Evolutionary conservation across 1,284 basidiomycete species (phyloP).

Genomic region (Malassezia japonica): DNA sequence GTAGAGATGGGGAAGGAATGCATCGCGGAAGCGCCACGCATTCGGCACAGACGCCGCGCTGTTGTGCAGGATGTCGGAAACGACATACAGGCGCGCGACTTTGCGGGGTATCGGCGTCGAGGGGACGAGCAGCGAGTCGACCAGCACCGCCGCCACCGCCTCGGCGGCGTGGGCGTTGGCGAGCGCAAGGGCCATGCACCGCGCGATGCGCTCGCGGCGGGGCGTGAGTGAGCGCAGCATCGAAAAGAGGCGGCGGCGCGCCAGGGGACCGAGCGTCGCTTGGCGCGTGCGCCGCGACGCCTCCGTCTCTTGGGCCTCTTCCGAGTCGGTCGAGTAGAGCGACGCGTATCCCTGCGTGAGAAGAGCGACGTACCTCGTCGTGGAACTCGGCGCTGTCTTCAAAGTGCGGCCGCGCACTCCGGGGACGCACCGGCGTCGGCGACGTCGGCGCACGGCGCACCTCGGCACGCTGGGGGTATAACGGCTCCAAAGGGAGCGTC

Average conservation of each 20-base stretch:
- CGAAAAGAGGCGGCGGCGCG: slow-evolving; percentile 70
- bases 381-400: not conserved
- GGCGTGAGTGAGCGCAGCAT: slow-evolving; percentile 80
- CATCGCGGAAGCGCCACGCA: slow-evolving; percentile 51
- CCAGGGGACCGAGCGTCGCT: slow-evolving; percentile 59
- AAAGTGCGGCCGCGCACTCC: not conserved
- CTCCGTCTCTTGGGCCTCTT: slow-evolving; percentile 82
- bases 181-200: slow-evolving; percentile 88
- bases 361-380: slow-evolving; percentile 2
- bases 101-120: slow-evolving; percentile 88
- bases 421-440: not conserved
- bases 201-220: slow-evolving; percentile 76
- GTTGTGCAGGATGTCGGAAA: slow-evolving; percentile 96
- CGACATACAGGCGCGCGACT: slow-evolving; percentile 81
- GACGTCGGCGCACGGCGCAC: not conserved
- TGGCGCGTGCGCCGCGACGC: slow-evolving; percentile 52
- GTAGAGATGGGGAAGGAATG: slow-evolving; percentile 23
- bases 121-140: slow-evolving; percentile 54
- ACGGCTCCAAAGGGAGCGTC: slow-evolving; percentile 56
- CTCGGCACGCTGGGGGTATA: not conserved
- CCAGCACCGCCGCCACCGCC: slow-evolving; percentile 47
- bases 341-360: slow-evolving; percentile 18
- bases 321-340: slow-evolving; percentile 86
- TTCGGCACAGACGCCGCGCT: slow-evolving; percentile 71
- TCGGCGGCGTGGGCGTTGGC: slow-evolving; percentile 65